phyloP scores from a whole-genome alignment of 257 asterid species.

The Solanum virginianum region DNA sequence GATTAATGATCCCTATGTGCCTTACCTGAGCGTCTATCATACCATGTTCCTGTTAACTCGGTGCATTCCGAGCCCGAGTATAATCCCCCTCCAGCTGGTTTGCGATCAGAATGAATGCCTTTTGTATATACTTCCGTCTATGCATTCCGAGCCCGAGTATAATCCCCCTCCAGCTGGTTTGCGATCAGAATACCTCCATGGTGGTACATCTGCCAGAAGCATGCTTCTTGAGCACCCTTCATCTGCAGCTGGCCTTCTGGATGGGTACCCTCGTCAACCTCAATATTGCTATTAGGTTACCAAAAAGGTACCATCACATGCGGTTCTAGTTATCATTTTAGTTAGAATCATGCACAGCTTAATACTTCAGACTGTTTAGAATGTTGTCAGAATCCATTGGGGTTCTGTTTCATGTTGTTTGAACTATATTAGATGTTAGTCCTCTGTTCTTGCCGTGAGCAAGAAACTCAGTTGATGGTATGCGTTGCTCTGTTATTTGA shows the following conservation, averaged over 20 bases:
- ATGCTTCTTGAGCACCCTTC: neutral
- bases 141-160: too few relatives aligned
- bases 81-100: neutral
- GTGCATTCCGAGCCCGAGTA: neutral
- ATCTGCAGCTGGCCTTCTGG: neutral
- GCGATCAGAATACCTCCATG: neutral
- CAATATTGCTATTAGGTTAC: neutral
- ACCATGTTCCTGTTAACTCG: neutral
- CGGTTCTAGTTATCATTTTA: neutral
- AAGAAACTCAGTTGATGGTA: neutral
- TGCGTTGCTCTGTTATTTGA: neutral
- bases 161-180: neutral
- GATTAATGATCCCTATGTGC: neutral
- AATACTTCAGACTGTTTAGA: neutral
- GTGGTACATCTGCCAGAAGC: neutral
- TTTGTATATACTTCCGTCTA: too few relatives aligned
- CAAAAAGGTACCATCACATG: neutral
- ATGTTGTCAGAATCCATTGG: neutral
- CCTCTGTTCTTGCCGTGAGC: neutral
- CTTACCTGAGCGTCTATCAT: neutral
- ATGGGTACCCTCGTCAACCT: neutral
- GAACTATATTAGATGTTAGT: neutral
- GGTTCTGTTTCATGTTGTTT: neutral
- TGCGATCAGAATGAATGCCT: neutral
- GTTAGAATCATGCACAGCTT: neutral